A percentile compares a stretch with the other conserved stretches of the same genome.
These are phyloP conservation scores for Lentinula guzmanii DNA, from an alignment of 768 basidiomycete genomes.

Conservation along the genomic window DNA sequence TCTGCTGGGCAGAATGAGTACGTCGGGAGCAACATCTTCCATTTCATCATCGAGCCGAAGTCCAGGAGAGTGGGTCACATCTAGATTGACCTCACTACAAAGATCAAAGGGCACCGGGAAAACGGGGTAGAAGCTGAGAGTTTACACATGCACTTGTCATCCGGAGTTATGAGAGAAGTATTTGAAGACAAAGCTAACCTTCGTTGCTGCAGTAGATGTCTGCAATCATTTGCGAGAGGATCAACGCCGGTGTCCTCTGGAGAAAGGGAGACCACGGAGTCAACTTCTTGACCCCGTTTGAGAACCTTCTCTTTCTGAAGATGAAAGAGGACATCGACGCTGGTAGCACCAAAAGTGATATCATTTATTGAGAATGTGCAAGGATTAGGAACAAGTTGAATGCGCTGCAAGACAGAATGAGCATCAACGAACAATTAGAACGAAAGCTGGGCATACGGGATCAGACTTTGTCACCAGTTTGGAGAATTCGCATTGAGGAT, in stretches of 20 bases:
- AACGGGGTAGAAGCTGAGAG: constrained; percentile 83
- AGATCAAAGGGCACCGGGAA: constrained; percentile 81
- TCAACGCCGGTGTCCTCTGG: constrained; percentile 52
- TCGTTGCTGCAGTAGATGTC: constrained; percentile 82
- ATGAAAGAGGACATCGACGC: constrained; percentile 87
- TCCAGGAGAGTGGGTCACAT: constrained; percentile 67
- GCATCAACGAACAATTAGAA: background rate
- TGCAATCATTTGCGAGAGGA: constrained; percentile 69
- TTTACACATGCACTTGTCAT: background rate
- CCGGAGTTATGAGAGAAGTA: background rate
- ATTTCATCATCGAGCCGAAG: constrained; percentile 32
- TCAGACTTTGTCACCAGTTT: constrained; percentile 35
- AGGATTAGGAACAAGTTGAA: constrained; percentile 83
- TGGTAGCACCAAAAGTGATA: constrained; percentile 71
- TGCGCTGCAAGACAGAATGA: constrained; percentile 44
- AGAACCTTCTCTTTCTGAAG: constrained; percentile 79
- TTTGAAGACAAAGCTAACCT: constrained; percentile 42
- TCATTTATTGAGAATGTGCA: constrained; percentile 81
- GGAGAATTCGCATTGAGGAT: constrained; percentile 72
- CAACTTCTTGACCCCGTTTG: constrained; percentile 59
- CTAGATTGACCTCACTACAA: constrained; percentile 80
- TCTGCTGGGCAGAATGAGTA: constrained; percentile 82
- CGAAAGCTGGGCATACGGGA: constrained; percentile 36
- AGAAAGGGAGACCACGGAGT: constrained; percentile 31
- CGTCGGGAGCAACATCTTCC: constrained; percentile 62